Percentiles rank a stretch among this genome's conserved stretches.
Evolutionary conservation across 176 grass and related monocot genomes (phyloP).

Genomic region (Puccinellia tenuiflora): DNA sequence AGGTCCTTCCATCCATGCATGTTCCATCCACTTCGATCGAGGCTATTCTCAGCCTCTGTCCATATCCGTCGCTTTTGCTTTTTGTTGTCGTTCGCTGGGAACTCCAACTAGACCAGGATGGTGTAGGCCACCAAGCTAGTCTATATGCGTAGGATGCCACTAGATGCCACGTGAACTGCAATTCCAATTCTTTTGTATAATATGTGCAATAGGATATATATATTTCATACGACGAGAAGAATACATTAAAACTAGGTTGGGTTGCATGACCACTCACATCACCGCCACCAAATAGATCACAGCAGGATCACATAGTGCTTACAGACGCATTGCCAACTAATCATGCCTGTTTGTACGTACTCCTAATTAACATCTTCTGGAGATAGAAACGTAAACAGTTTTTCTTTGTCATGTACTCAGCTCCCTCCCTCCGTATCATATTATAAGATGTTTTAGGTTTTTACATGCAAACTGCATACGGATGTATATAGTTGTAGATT

Average conservation of each 20-base stretch:
- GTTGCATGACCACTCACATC: conserved; percentile 29
- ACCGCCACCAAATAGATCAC: background rate
- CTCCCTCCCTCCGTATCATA: too few species aligned
- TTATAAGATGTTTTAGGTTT: too few species aligned
- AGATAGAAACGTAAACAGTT: background rate
- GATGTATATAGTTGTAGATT: too few species aligned
- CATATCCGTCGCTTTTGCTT: background rate
- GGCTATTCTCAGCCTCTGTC: background rate
- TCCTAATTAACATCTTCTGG: background rate
- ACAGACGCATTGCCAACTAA: conserved; percentile 6
- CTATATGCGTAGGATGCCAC: background rate
- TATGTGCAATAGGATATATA: background rate
- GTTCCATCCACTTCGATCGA: background rate
- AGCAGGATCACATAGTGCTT: conserved; percentile 1
- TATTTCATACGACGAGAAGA: background rate
- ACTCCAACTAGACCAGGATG: conserved; percentile 11
- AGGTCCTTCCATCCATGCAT: background rate
- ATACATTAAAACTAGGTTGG: background rate
- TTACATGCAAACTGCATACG: too few species aligned
- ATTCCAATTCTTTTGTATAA: background rate
- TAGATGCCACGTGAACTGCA: background rate
- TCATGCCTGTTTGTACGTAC: background rate
- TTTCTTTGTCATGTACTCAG: background rate
- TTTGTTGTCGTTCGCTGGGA: background rate
- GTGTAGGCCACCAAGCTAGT: background rate